Percentiles rank a stretch among this genome's conserved stretches.
Evolutionary conservation across 2,329 filamentous ascomycete genomes (phyloP).

Genomic region (Nothomitra cinnamomea): DNA sequence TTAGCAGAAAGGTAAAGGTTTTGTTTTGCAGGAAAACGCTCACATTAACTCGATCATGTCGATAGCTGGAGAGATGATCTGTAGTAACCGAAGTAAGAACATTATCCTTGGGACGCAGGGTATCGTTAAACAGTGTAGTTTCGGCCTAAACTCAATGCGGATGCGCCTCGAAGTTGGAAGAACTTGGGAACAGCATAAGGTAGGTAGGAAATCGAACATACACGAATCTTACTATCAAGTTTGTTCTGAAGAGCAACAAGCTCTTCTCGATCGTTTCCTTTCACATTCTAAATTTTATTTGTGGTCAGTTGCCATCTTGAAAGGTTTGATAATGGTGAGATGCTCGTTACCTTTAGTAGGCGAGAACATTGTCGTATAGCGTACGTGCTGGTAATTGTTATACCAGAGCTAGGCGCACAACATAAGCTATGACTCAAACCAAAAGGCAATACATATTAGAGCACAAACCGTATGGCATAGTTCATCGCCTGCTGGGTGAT

Average conservation of each 20-base stretch:
- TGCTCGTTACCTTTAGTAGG: slow-evolving; percentile 43
- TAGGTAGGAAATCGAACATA: slow-evolving; percentile 20
- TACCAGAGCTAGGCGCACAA: slow-evolving; percentile 40
- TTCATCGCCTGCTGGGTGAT: slow-evolving; percentile 69
- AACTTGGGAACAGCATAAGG: background rate
- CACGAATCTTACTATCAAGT: slow-evolving; percentile 72
- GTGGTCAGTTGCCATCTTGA: slow-evolving; percentile 5
- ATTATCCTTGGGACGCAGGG: background rate
- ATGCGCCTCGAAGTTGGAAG: background rate
- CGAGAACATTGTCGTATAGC: slow-evolving; percentile 69
- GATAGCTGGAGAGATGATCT: slow-evolving; percentile 80
- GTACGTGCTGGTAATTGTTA: slow-evolving; percentile 70
- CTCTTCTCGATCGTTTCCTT: slow-evolving; percentile 55
- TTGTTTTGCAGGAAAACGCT: slow-evolving; percentile 14
- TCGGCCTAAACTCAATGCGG: too few species aligned
- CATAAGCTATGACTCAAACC: background rate
- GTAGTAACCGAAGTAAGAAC: slow-evolving; percentile 4
- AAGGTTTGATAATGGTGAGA: background rate
- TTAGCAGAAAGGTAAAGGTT: background rate
- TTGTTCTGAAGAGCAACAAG: slow-evolving; percentile 53
- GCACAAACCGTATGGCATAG: slow-evolving; percentile 55
- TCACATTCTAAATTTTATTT: slow-evolving; percentile 36
- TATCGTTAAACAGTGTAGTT: too few species aligned
- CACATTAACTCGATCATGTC: slow-evolving; percentile 85
- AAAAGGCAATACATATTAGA: background rate